Conservation (phyloP, 2,329 filamentous ascomycete species). For the Pseudogymnoascus sp. region DNA sequence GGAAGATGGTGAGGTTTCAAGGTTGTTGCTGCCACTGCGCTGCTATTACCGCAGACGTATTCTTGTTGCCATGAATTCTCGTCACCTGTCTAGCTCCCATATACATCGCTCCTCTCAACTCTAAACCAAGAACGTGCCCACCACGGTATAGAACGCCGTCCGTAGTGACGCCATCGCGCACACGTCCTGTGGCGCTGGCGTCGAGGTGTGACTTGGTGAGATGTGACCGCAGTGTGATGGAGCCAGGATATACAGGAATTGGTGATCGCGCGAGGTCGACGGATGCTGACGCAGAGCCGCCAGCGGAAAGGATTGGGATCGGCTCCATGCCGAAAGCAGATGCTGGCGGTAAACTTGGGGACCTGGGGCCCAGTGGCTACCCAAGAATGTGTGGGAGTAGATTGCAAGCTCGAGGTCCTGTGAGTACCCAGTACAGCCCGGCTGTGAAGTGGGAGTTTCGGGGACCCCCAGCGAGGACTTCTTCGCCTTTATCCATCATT, state of each 20-base stretch:
- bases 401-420: neutral
- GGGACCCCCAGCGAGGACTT: neutral
- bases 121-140: neutral
- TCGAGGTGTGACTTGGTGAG: neutral
- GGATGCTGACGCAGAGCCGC: neutral
- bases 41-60: too few species aligned
- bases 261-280: neutral
- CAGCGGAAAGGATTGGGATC: neutral
- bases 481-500: neutral
- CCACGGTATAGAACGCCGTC: too few species aligned
- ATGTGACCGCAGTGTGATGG: neutral
- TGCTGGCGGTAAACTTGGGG: neutral
- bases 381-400: neutral
- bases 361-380: neutral
- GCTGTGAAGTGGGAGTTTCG: neutral
- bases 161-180: too few species aligned
- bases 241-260: too few species aligned
- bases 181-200: too few species aligned
- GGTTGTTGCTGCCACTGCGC: too few species aligned
- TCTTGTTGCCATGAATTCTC: neutral
- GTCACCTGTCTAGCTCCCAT: neutral
- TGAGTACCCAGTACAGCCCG: neutral
- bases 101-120: neutral
- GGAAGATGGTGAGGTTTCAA: too few species aligned
- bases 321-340: neutral